Conservation (phyloP, 2,329 filamentous ascomycete genomes). For the Apiospora saccharicola region DNA sequence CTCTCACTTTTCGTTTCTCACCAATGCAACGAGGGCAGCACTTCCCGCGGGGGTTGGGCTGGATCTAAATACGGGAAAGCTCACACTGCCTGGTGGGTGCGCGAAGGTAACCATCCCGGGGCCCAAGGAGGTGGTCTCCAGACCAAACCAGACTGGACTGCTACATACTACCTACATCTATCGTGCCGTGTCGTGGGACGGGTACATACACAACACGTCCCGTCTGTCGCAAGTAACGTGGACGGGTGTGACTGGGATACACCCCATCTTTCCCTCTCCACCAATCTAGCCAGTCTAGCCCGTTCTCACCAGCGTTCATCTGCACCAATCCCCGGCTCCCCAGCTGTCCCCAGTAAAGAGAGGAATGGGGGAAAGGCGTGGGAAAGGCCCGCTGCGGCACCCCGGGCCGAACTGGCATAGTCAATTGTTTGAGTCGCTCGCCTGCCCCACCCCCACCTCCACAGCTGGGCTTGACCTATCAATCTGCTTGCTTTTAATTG, state of each 20-base stretch:
- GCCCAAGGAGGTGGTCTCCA: conserved; percentile 22
- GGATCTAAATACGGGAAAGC: conserved; percentile 34
- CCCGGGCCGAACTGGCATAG: conserved; percentile 41
- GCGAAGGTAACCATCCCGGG: neutral
- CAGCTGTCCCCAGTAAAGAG: neutral
- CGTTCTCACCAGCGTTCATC: neutral
- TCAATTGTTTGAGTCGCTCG: neutral
- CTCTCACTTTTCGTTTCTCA: neutral
- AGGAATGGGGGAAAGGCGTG: neutral
- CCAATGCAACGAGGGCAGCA: conserved; percentile 25
- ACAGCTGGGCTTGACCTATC: neutral
- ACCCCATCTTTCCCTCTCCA: conserved; percentile 10
- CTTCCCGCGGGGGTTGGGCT: conserved; percentile 43
- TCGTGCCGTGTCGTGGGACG: neutral
- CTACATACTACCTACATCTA: neutral
- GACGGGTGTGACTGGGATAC: conserved; percentile 2
- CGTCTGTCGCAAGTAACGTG: neutral
- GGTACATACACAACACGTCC: neutral
- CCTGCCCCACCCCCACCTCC: conserved; percentile 3
- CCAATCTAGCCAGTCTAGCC: neutral
- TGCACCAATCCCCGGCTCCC: neutral
- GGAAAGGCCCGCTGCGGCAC: conserved; percentile 38
- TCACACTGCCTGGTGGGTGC: neutral
- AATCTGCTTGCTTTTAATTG: neutral
- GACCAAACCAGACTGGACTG: neutral